Base-by-base conservation (phyloP, 495 filamentous ascomycete genomes). In the Symbiotaphrina buchneri region DNA sequence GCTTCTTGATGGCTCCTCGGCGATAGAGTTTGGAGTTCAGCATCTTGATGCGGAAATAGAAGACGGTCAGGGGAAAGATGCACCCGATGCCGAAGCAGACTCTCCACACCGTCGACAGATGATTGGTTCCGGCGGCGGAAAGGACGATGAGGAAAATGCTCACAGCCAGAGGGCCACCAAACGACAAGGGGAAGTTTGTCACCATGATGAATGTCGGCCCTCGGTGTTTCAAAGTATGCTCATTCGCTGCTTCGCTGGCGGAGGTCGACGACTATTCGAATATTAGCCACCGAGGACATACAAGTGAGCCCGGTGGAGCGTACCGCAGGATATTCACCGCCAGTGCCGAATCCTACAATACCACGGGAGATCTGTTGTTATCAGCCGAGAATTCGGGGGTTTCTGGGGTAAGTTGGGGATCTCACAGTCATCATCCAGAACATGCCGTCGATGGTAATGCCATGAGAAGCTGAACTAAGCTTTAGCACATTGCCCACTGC, bases 381-480 rank as follows among this genome's bases (percentile, higher is more conserved):
- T n/a, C n/a, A n/a, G n/a, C n/a, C n/a, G n/a, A n/a, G n/a, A n/a
- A n/a, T n/a, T n/a, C n/a, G n/a, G n/a, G n/a, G n/a, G n/a, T n/a
- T n/a, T n/a, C n/a, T n/a, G n/a, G n/a, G n/a, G n/a, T n/a, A n/a
- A n/a, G n/a, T n/a, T n/a, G n/a, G n/a, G n/a, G n/a, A n/a, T n/a
- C n/a, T n/a, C n/a, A 65, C 43, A 1, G 61, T 55, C 48, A 68
- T 54, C 56, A 65, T 63, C 58, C 56, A 63, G 33, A 61, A 61
- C 54, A 64, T 55, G 31, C 57, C 60, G 13, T 51, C 27, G 34
- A 56, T 50, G 1, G 55, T 61, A 5, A 41, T 35, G 18, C 61
- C 62, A 33, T 56, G 42, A 7, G 58, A 51, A 1, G 60, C 59
- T 2, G 61, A 61, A 5, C 58, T 53, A 15, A n/a, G n/a, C n/a